Evolutionary conservation across 345 rosid species (phyloP).

Genomic region (Ailanthus altissimus): DNA sequence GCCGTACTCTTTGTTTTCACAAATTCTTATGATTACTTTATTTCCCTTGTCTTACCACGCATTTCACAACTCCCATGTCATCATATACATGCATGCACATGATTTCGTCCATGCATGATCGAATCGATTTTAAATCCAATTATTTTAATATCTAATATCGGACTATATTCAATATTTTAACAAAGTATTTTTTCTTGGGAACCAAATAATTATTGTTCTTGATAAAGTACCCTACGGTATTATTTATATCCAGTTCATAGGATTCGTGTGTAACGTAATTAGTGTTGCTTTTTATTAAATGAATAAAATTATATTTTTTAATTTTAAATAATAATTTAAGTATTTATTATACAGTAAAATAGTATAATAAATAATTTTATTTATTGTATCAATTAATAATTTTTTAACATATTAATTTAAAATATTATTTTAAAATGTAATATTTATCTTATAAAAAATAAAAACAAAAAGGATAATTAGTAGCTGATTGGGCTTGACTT

Average conservation of each 20-base stretch:
- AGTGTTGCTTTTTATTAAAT: neutral
- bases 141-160: too few species aligned
- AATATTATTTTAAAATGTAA: too few species aligned
- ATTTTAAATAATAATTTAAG: too few species aligned
- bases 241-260: neutral
- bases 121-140: too few species aligned
- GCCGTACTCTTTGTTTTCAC: constrained; percentile 22
- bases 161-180: too few species aligned
- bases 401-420: too few species aligned
- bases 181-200: too few species aligned
- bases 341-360: too few species aligned
- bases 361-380: too few species aligned
- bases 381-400: too few species aligned
- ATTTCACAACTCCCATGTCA: neutral
- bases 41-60: neutral
- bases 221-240: neutral
- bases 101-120: neutral
- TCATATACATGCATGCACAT: neutral
- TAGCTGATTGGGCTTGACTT: neutral
- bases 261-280: neutral
- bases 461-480: neutral
- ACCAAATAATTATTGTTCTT: too few species aligned
- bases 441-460: neutral
- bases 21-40: neutral
- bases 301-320: too few species aligned